These are phyloP conservation scores for Elasticomyces elasticus DNA, from an alignment of 495 filamentous ascomycete species.

Conservation along the genomic window DNA sequence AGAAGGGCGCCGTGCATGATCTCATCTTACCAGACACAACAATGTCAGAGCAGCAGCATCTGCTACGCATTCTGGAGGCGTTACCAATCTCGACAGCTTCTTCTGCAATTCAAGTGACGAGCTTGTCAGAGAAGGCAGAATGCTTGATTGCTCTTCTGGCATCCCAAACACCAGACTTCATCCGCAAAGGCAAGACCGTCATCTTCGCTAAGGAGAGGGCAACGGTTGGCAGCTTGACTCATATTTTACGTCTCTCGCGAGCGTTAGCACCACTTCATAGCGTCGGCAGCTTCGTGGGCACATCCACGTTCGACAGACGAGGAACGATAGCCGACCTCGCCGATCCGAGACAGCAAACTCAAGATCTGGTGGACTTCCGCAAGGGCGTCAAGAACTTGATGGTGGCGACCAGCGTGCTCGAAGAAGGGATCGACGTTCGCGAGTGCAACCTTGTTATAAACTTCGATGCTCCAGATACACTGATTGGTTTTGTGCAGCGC, in stretches of 20 bases:
- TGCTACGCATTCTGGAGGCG: conserved; percentile 42
- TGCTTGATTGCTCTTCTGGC: conserved; percentile 47
- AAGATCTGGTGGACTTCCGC: conserved; percentile 60
- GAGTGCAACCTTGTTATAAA: conserved; percentile 82
- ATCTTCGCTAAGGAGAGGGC: conserved; percentile 70
- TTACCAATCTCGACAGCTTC: not conserved
- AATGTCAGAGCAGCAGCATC: conserved; percentile 50
- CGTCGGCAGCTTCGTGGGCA: conserved; percentile 64
- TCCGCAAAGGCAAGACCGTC: conserved; percentile 46
- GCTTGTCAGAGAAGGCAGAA: conserved; percentile 45
- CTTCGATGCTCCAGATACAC: conserved; percentile 61
- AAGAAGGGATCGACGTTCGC: conserved; percentile 87
- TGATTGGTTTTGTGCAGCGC: conserved; percentile 84
- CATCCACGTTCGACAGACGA: conserved; percentile 40
- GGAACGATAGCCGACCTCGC: conserved; percentile 52
- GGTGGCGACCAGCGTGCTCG: conserved; percentile 72
- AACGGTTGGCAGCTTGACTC: conserved; percentile 55
- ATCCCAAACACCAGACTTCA: conserved; percentile 34
- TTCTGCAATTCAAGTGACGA: not conserved
- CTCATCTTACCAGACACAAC: conserved; percentile 32
- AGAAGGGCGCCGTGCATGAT: not conserved
- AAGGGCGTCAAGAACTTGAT: conserved; percentile 64
- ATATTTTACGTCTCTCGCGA: conserved; percentile 55
- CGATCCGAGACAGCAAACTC: conserved; percentile 42
- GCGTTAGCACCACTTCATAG: conserved; percentile 46